These are phyloP conservation scores for Moelleriella libera DNA, from an alignment of 2,329 filamentous ascomycete genomes.

Conservation along the genomic window DNA sequence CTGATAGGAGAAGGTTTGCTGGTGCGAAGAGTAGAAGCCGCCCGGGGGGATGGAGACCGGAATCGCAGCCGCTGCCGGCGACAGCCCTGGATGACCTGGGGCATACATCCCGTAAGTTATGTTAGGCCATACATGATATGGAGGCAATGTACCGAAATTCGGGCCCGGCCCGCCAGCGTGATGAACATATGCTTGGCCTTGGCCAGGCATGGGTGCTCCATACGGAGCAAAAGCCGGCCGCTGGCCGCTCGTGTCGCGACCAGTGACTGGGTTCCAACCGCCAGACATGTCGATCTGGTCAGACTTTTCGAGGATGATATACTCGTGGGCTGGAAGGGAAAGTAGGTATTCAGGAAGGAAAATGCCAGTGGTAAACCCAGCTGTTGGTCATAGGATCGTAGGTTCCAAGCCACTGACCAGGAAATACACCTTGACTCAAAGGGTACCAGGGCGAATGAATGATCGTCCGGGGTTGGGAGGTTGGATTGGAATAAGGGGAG, in stretches of 20 bases:
- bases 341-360: neutral
- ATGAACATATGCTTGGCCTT: conserved; percentile 23
- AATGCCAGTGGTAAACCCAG: no score
- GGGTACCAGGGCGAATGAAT: no score
- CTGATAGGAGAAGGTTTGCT: conserved; percentile 17
- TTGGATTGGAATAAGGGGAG: no score
- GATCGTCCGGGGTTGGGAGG: no score
- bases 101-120: conserved; percentile 12
- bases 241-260: conserved; percentile 19
- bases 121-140: conserved; percentile 9
- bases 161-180: conserved; percentile 21
- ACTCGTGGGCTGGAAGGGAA: neutral
- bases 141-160: conserved; percentile 13
- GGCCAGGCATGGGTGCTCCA: conserved; percentile 17
- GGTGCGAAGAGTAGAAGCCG: conserved; percentile 13
- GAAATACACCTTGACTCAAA: no score
- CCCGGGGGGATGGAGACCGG: conserved; percentile 2
- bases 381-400: no score
- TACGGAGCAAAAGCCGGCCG: conserved; percentile 19
- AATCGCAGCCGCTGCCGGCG: neutral
- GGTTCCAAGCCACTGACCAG: no score
- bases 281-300: conserved; percentile 16
- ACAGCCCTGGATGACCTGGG: conserved; percentile 6
- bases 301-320: no score
- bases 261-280: conserved; percentile 24